Percentiles rank a stretch among this genome's conserved stretches.
Evolutionary conservation across 2,329 filamentous ascomycete species (phyloP).

Genomic region (Hypocrella siamensis): DNA sequence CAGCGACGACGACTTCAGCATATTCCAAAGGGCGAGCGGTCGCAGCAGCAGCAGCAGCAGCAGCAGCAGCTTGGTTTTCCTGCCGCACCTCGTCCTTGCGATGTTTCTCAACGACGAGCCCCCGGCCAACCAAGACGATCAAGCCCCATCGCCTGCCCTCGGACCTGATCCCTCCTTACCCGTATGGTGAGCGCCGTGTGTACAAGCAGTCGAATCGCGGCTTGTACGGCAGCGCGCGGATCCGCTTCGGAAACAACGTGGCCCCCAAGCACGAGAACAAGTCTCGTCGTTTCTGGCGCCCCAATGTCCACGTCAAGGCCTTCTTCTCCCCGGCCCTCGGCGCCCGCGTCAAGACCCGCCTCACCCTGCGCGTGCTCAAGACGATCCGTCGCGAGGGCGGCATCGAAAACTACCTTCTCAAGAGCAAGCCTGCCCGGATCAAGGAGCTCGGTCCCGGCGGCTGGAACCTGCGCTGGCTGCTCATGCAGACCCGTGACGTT

Average conservation of each 20-base stretch:
- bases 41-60: too few species aligned
- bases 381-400: slow-evolving; percentile 76
- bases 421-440: slow-evolving; percentile 60
- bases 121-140: slow-evolving; percentile 23
- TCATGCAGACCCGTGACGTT: slow-evolving; percentile 63
- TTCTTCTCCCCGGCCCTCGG: slow-evolving; percentile 50
- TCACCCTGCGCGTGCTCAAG: slow-evolving; percentile 54
- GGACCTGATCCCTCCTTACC: slow-evolving; percentile 48
- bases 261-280: slow-evolving; percentile 55
- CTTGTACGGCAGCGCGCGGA: slow-evolving; percentile 53
- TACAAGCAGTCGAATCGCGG: slow-evolving; percentile 73
- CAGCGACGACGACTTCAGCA: too few species aligned
- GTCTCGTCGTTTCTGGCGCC: slow-evolving; percentile 57
- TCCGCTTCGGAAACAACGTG: slow-evolving; percentile 69
- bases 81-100: too few species aligned
- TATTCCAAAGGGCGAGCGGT: too few species aligned
- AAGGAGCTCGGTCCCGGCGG: slow-evolving; percentile 79
- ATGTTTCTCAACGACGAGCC: slow-evolving; percentile 21
- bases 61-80: too few species aligned
- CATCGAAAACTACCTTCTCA: slow-evolving; percentile 80
- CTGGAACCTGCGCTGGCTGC: slow-evolving; percentile 77
- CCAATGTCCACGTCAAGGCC: slow-evolving; percentile 55
- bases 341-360: slow-evolving; percentile 47
- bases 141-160: slow-evolving; percentile 26
- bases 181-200: slow-evolving; percentile 50